A percentile compares a stretch with the other conserved stretches of the same genome.
phyloP scores from a whole-genome alignment of 2,329 filamentous ascomycete genomes.

The Verticillium nubilum region DNA sequence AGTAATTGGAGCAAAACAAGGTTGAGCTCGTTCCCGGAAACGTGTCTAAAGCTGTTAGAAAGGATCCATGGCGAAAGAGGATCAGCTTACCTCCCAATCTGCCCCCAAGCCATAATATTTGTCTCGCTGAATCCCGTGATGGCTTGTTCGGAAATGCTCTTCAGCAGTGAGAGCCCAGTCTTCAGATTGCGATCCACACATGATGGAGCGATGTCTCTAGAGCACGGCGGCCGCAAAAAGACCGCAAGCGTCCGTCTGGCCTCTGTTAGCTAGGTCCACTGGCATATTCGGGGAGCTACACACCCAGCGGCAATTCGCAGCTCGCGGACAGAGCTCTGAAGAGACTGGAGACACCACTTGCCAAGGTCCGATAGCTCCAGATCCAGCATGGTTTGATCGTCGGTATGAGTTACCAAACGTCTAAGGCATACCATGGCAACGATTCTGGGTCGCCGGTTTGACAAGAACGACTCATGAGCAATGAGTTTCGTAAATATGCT shows the following conservation, averaged over 20 bases:
- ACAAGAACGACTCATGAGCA: slow-evolving; percentile 36
- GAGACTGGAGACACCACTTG: slow-evolving; percentile 74
- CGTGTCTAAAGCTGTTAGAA: slow-evolving; percentile 40
- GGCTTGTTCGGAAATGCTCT: slow-evolving; percentile 64
- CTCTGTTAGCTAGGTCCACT: slow-evolving; percentile 12
- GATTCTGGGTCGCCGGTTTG: slow-evolving; percentile 58
- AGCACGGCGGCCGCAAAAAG: slow-evolving; percentile 50
- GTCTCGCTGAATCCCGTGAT: slow-evolving; percentile 70
- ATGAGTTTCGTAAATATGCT: slow-evolving; percentile 41
- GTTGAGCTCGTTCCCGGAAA: slow-evolving; percentile 78
- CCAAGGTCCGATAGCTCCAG: slow-evolving; percentile 64
- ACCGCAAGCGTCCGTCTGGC: slow-evolving; percentile 55
- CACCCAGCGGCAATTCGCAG: slow-evolving; percentile 75
- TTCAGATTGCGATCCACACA: slow-evolving; percentile 60
- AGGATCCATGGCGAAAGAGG: too few species aligned
- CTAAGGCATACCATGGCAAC: slow-evolving; percentile 67
- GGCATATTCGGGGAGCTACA: slow-evolving; percentile 15
- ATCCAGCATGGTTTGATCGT: slow-evolving; percentile 52
- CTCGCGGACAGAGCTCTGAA: slow-evolving; percentile 81
- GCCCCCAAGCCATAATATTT: slow-evolving; percentile 79
- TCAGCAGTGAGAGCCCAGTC: slow-evolving; percentile 65
- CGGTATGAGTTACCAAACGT: slow-evolving; percentile 63
- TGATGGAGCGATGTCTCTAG: slow-evolving; percentile 26
- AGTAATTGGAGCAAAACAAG: slow-evolving; percentile 78
- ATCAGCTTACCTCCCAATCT: slow-evolving; percentile 61